A percentile compares a stretch with the other conserved stretches of the same genome.
Evolutionary conservation across 805 yeast genomes (phyloP).

Genomic region (Wickerhamia fluorescens): DNA sequence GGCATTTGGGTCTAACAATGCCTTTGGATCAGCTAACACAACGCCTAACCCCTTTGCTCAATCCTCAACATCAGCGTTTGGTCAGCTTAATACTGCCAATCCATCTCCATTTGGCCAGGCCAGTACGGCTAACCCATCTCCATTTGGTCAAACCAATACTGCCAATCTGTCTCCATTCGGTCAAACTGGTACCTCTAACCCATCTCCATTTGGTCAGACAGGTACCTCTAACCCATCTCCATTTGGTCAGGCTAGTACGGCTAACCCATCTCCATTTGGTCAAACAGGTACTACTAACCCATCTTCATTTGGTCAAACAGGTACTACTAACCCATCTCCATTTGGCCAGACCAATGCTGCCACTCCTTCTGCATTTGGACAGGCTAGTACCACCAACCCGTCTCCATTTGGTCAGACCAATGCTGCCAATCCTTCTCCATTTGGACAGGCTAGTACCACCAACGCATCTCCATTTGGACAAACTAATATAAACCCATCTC

Average conservation of each 20-base stretch:
- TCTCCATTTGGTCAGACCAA: slow-evolving; percentile 6
- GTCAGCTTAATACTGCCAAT: slow-evolving; percentile 1
- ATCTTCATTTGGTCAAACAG: slow-evolving; percentile 3
- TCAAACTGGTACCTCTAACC: slow-evolving; percentile 1
- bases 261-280: slow-evolving; percentile 2
- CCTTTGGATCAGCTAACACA: slow-evolving; percentile 1
- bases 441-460: neutral
- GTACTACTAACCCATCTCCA: no score
- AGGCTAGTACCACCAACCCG: slow-evolving; percentile 1
- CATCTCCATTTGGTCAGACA: slow-evolving; percentile 6
- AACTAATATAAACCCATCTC: slow-evolving; percentile 1
- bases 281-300: neutral
- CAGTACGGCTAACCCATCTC: slow-evolving; percentile 1
- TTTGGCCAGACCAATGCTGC: neutral
- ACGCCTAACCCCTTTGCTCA: no score
- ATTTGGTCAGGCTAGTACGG: slow-evolving; percentile 9
- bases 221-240: slow-evolving; percentile 5
- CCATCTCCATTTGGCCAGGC: slow-evolving; percentile 7
- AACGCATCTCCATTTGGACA: neutral
- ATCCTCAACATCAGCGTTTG: slow-evolving; percentile 3
- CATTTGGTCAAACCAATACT: slow-evolving; percentile 5
- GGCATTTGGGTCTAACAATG: slow-evolving; percentile 2
- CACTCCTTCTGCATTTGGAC: slow-evolving; percentile 5
- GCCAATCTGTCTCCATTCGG: slow-evolving; percentile 4
- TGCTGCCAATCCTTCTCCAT: neutral